These are phyloP conservation scores for Apiotrichum brassicae DNA, from an alignment of 1,284 basidiomycete genomes.

Conservation along the genomic window DNA sequence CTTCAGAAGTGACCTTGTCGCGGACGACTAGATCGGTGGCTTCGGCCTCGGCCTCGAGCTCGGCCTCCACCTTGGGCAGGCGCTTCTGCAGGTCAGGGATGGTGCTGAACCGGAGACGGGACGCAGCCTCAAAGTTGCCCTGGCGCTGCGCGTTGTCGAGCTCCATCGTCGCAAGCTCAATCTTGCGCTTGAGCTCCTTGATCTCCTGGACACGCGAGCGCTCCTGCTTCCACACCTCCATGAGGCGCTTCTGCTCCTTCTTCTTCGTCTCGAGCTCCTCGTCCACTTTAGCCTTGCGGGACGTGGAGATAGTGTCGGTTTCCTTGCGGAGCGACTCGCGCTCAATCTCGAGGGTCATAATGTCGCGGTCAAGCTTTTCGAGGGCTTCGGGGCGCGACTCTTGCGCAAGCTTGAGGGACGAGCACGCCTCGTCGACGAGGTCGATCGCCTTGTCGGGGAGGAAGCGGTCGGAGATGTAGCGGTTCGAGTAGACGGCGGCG, in stretches of 20 bases:
- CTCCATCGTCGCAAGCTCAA: conserved; percentile 79
- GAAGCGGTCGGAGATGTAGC: conserved; percentile 75
- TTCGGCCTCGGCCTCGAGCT: conserved; percentile 53
- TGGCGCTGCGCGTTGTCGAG: conserved; percentile 81
- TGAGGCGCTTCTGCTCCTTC: conserved; percentile 58
- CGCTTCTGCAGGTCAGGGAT: conserved; percentile 74
- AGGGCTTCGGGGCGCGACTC: conserved; percentile 84
- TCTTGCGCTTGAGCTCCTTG: conserved; percentile 64
- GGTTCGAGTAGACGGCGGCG: conserved; percentile 68
- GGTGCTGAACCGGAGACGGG: conserved; percentile 69
- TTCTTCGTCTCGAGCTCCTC: conserved; percentile 60
- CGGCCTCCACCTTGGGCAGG: conserved; percentile 56
- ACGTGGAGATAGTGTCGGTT: conserved; percentile 69
- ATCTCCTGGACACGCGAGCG: conserved; percentile 66
- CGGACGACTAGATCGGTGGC: conserved; percentile 61
- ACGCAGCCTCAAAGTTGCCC: conserved; percentile 75
- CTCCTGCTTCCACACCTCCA: conserved; percentile 69
- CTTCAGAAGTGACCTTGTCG: conserved; percentile 78
- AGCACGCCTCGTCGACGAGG: conserved; percentile 84
- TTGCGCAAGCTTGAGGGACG: conserved; percentile 78
- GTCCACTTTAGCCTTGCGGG: conserved; percentile 59
- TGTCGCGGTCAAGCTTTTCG: conserved; percentile 72
- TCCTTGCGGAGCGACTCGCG: conserved; percentile 84
- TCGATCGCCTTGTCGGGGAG: conserved; percentile 81
- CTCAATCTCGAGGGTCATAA: conserved; percentile 84